Conservation (phyloP, 192 early-diverging fungal genomes). For the Helicostylum pulchrum region DNA sequence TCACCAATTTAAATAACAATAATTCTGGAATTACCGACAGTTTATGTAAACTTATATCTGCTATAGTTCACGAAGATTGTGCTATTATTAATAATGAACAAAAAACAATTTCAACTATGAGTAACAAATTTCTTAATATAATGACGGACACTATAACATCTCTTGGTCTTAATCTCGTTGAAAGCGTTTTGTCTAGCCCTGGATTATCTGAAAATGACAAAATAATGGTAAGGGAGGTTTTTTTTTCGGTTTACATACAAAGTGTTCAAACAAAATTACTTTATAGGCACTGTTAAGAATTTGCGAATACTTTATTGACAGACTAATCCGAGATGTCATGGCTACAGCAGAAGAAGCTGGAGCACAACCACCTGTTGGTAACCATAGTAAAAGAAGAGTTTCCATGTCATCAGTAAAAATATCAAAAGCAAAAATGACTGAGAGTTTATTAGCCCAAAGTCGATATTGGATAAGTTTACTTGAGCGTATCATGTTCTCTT, state of each 20-base stretch:
- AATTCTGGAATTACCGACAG: constrained; percentile 30
- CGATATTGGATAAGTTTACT: constrained; percentile 7
- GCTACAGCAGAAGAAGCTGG: not conserved
- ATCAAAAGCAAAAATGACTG: not conserved
- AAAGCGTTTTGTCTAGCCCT: not conserved
- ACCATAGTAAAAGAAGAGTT: not conserved
- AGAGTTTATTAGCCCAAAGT: not conserved
- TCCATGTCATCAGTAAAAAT: not conserved
- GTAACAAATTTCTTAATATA: not conserved
- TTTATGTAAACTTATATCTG: constrained; percentile 13
- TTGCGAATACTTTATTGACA: constrained; percentile 13
- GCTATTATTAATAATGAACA: not conserved
- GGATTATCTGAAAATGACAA: not conserved
- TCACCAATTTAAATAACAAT: constrained; percentile 13
- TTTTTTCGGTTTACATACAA: no score
- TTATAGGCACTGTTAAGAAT: constrained; percentile 14
- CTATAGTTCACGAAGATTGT: not conserved
- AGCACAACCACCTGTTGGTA: not conserved
- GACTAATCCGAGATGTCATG: not conserved
- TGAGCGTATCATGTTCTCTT: not conserved
- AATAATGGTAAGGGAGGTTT: not conserved
- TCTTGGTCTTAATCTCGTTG: not conserved
- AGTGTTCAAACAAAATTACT: not conserved
- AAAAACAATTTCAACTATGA: not conserved
- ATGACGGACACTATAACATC: constrained; percentile 3